Base-by-base conservation (phyloP, 106 monocot species). In the Allium sativum region DNA sequence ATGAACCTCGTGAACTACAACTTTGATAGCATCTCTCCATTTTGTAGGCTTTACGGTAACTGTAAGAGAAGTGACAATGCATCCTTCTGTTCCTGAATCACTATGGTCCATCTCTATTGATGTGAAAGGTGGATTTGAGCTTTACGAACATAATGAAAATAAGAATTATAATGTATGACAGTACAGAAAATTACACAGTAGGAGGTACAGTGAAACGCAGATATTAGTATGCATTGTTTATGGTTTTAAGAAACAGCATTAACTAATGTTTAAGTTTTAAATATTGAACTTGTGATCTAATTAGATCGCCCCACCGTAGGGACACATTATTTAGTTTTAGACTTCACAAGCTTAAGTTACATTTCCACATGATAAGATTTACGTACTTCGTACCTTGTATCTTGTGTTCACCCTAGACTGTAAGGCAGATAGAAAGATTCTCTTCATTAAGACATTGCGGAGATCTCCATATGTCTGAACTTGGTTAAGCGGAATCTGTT, bases 11-110 rank as follows among this genome's bases (percentile, higher is more conserved):
- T 98, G 91, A 56, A 92, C 98, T 56, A 92, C 98, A 76, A 98
- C 88, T 81, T 81, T 88, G 42, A 98, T 80, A 44, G 98, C 98
- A 67, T 59, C 74, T 59, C 76, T 74, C 98, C 98, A 98, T 53
- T 88, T 98, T 71, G 77, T 76, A 50, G 98, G 88, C 66, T 98
- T 92, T 9, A 92, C 84, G 58, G 98, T 85, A 40, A 98, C 78
- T 21, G 92, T 92, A 61, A 98, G 88, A 44, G 98, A 92, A 46
- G 98, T 98, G 21, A 98, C 98, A 20, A 92, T 91, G 78, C 98
- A 98, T 65, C 98, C 98, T 75, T 98, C 98, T 59, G 92, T 87
- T 67, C 88, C 98, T 16, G 98, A 92, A 72, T 98, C 98, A 77
- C 98, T 98, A 61, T 98, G 98, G 69, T 98, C 98, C 74, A 98